Conservation (phyloP, 2,329 filamentous ascomycete genomes). For the Colletotrichum filicis region DNA sequence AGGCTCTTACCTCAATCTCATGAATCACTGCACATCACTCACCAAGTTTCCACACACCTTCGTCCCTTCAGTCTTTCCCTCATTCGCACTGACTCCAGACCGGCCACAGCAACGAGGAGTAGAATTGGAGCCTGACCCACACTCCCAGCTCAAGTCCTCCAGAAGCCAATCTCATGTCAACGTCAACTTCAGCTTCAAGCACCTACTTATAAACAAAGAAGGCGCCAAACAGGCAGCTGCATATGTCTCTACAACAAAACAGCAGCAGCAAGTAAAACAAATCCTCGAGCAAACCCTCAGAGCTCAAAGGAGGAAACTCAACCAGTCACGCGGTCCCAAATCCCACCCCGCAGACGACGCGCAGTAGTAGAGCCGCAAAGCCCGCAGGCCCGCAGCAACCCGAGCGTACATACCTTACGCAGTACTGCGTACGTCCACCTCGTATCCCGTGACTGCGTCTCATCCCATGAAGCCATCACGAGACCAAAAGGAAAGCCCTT, state of each 20-base stretch:
- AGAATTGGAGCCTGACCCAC: not conserved
- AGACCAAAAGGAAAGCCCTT: not conserved
- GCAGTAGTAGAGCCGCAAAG: not conserved
- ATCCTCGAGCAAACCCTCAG: not conserved
- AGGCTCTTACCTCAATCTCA: no score
- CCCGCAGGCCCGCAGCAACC: not conserved
- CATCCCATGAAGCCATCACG: slow-evolving; percentile 27
- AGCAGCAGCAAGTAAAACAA: not conserved
- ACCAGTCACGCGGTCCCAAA: not conserved
- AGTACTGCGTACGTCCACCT: not conserved
- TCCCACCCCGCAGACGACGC: not conserved
- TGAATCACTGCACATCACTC: no score
- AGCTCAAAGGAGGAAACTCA: not conserved
- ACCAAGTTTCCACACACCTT: not conserved
- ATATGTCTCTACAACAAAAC: no score
- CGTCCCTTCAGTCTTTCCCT: not conserved
- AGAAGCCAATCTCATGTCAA: not conserved
- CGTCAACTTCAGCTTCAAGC: no score
- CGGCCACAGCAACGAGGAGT: no score
- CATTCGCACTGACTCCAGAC: not conserved
- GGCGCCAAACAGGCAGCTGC: no score
- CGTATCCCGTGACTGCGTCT: slow-evolving; percentile 15
- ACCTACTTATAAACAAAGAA: no score
- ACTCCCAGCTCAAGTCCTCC: not conserved
- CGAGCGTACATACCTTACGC: not conserved